Evolutionary conservation across 177 flowering plant genomes (phyloP).

Genomic region (Tripterygium wilfordii): DNA sequence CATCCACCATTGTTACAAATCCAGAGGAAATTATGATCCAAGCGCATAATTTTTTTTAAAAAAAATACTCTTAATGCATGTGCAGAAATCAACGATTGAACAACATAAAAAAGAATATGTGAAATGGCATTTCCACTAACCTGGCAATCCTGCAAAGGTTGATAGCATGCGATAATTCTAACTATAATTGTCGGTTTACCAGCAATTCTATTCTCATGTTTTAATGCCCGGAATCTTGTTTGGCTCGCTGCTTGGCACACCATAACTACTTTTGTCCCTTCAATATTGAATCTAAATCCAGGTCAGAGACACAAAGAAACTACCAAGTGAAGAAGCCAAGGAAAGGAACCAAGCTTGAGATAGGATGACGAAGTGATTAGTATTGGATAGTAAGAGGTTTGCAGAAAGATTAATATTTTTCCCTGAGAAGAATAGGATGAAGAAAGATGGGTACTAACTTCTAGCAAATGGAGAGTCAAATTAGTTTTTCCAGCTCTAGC

Average conservation of each 20-base stretch:
- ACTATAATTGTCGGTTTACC: constrained; percentile 79
- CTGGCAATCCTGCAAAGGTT: constrained; percentile 93
- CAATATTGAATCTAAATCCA: background rate
- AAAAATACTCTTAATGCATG: no score
- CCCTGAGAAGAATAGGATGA: no score
- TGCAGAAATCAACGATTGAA: background rate
- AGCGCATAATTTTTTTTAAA: no score
- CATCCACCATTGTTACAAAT: no score
- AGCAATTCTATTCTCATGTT: constrained; percentile 83
- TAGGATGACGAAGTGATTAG: background rate
- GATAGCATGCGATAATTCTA: constrained; percentile 95
- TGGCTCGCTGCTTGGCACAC: constrained; percentile 96
- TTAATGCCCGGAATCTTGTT: constrained; percentile 90
- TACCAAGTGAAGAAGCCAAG: background rate
- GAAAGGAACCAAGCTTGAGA: background rate
- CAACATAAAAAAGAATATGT: background rate
- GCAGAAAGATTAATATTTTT: background rate
- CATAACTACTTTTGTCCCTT: constrained; percentile 66
- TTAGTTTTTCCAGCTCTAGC: constrained; percentile 22
- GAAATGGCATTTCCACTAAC: constrained; percentile 38
- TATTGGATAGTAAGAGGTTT: no score
- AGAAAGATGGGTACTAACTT: no score
- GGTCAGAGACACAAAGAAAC: background rate
- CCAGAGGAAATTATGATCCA: no score
- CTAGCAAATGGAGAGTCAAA: no score